Conservation (phyloP, 352 stramenopile genomes). For the Pythium vanterpoolii region DNA sequence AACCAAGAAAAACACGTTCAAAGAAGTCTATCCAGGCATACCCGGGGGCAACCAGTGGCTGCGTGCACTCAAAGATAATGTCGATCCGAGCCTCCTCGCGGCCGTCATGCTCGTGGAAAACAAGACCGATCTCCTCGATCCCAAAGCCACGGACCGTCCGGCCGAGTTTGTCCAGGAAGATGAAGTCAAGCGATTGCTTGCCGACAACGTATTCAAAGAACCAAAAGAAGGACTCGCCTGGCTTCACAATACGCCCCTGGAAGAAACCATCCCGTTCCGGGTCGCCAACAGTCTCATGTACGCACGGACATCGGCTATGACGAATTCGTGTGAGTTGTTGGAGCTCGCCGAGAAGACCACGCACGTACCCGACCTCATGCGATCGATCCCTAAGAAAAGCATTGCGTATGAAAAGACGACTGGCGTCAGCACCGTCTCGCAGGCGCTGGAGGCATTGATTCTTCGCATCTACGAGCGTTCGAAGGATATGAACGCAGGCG, state of each 20-base stretch:
- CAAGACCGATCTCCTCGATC: constrained; percentile 57
- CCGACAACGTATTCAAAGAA: constrained; percentile 50
- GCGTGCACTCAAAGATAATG: constrained; percentile 58
- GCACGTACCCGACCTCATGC: constrained; percentile 28
- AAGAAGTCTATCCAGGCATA: constrained; percentile 54
- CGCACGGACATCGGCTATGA: constrained; percentile 52
- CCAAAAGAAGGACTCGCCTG: constrained; percentile 41
- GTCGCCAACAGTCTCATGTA: constrained; percentile 71
- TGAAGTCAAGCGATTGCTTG: constrained; percentile 44
- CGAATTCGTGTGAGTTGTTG: constrained; percentile 54
- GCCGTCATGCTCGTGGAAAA: constrained; percentile 74
- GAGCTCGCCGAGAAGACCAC: constrained; percentile 50
- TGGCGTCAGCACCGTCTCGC: constrained; percentile 38
- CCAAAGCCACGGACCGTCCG: constrained; percentile 32
- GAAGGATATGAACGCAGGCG: constrained; percentile 49
- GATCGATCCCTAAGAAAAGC: constrained; percentile 25
- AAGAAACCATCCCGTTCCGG: constrained; percentile 46
- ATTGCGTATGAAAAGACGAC: constrained; percentile 51
- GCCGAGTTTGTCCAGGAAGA: constrained; percentile 43
- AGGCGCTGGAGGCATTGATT: constrained; percentile 62
- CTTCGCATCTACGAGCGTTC: constrained; percentile 67
- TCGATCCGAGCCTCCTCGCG: constrained; percentile 44
- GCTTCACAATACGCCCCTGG: constrained; percentile 42
- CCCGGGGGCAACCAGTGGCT: constrained; percentile 55
- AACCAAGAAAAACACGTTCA: constrained; percentile 57